phyloP scores from a whole-genome alignment of 768 basidiomycete genomes.

The Naematelia encephala region DNA sequence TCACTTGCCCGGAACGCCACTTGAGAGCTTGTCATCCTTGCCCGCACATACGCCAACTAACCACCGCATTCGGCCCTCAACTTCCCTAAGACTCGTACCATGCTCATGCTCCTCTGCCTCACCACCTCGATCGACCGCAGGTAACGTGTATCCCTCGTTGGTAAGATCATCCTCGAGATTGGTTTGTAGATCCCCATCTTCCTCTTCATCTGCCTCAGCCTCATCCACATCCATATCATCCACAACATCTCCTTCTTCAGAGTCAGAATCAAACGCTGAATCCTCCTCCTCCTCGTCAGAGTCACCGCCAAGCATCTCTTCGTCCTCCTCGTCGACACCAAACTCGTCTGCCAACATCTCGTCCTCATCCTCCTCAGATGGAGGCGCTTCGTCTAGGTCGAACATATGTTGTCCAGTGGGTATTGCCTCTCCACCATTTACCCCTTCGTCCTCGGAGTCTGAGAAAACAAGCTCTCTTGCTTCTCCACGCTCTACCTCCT shows the following conservation, averaged over 20 bases:
- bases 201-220: constrained; percentile 33
- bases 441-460: constrained; percentile 34
- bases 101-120: constrained; percentile 47
- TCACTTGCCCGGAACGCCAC: constrained; percentile 50
- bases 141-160: constrained; percentile 45
- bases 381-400: constrained; percentile 44
- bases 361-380: constrained; percentile 28
- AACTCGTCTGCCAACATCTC: constrained; percentile 34
- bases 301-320: constrained; percentile 20
- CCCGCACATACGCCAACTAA: constrained; percentile 47
- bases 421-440: constrained; percentile 32
- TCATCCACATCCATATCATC: constrained; percentile 35
- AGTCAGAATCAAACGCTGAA: constrained; percentile 42
- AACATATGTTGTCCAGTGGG: constrained; percentile 38
- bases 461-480: constrained; percentile 42
- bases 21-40: constrained; percentile 43
- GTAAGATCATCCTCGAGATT: constrained; percentile 47
- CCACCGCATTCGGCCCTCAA: constrained; percentile 51
- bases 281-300: constrained; percentile 32
- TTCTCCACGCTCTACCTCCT: constrained; percentile 28
- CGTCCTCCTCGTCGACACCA: constrained; percentile 28
- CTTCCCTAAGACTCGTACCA: constrained; percentile 46
- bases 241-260: constrained; percentile 37
- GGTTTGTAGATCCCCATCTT: constrained; percentile 42
- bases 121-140: constrained; percentile 45